These are phyloP conservation scores for Helicocarpus griseus DNA, from an alignment of 2,329 filamentous ascomycete species.

Conservation along the genomic window DNA sequence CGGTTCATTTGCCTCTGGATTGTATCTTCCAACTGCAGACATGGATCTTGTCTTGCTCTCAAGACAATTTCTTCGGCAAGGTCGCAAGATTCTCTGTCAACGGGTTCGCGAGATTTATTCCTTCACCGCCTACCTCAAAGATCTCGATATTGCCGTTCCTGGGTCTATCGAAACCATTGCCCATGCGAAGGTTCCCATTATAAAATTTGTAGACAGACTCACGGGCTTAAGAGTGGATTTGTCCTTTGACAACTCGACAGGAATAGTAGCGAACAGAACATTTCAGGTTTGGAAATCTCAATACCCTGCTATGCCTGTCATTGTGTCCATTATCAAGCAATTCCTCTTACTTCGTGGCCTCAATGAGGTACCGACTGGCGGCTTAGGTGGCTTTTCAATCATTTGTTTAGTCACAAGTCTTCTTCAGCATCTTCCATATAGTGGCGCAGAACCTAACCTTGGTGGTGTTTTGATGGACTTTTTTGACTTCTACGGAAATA, in stretches of 20 bases:
- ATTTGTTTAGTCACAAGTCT: slow-evolving; percentile 90
- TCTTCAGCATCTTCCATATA: slow-evolving; percentile 66
- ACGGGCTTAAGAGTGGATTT: slow-evolving; percentile 83
- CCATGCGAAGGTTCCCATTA: slow-evolving; percentile 74
- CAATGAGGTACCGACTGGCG: slow-evolving; percentile 85
- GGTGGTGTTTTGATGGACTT: slow-evolving; percentile 80
- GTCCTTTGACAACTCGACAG: slow-evolving; percentile 86
- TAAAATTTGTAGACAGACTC: slow-evolving; percentile 74
- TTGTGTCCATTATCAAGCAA: slow-evolving; percentile 87
- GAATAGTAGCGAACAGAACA: slow-evolving; percentile 68
- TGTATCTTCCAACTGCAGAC: slow-evolving; percentile 71
- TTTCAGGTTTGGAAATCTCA: slow-evolving; percentile 69
- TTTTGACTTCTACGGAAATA: slow-evolving; percentile 77
- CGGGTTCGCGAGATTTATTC: slow-evolving; percentile 47
- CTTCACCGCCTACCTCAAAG: slow-evolving; percentile 52
- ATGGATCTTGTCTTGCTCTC: slow-evolving; percentile 86
- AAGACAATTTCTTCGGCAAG: slow-evolving; percentile 46
- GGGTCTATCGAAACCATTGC: slow-evolving; percentile 58
- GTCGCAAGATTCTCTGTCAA: slow-evolving; percentile 42
- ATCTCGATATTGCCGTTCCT: slow-evolving; percentile 46
- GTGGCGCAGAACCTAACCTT: slow-evolving; percentile 59
- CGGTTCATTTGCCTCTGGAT: slow-evolving; percentile 84
- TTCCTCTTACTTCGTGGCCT: slow-evolving; percentile 79
- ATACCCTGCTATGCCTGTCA: slow-evolving; percentile 74
- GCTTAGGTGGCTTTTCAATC: slow-evolving; percentile 86